Conservation (phyloP, 1,284 basidiomycete species). For the Fistulinella staudtii region DNA sequence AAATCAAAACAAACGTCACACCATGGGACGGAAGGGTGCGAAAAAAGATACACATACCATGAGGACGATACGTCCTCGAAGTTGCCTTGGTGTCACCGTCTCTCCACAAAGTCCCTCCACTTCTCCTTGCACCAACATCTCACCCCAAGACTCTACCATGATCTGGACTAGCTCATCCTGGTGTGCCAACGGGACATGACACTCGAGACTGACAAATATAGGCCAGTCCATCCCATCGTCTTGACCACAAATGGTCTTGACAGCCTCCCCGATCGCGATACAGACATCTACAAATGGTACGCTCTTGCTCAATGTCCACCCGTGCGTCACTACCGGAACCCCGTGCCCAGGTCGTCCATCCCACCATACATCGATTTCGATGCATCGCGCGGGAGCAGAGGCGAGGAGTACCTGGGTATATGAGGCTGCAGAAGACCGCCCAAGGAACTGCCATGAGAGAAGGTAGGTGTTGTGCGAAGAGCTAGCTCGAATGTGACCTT, state of each 20-base stretch:
- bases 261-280: slow-evolving; percentile 44
- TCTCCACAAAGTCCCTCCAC: slow-evolving; percentile 16
- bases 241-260: slow-evolving; percentile 18
- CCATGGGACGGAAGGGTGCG: too few species aligned
- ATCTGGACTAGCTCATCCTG: slow-evolving; percentile 55
- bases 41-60: slow-evolving; percentile 43
- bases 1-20: not conserved
- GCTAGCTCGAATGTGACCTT: too few species aligned
- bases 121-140: slow-evolving; percentile 44
- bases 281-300: slow-evolving; percentile 50
- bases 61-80: slow-evolving; percentile 53
- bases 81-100: slow-evolving; percentile 42
- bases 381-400: slow-evolving; percentile 46
- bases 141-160: slow-evolving; percentile 54
- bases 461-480: slow-evolving; percentile 70
- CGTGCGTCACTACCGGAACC: slow-evolving; percentile 55
- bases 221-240: slow-evolving; percentile 43
- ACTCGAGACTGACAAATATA: slow-evolving; percentile 61
- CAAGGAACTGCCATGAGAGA: slow-evolving; percentile 55
- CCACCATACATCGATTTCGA: slow-evolving; percentile 72
- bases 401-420: slow-evolving; percentile 56
- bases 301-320: slow-evolving; percentile 49
- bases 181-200: slow-evolving; percentile 50
- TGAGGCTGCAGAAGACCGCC: slow-evolving; percentile 48
- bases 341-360: slow-evolving; percentile 38